phyloP scores from a whole-genome alignment of 2,329 filamentous ascomycete genomes.

The Clarireedia paspali region DNA sequence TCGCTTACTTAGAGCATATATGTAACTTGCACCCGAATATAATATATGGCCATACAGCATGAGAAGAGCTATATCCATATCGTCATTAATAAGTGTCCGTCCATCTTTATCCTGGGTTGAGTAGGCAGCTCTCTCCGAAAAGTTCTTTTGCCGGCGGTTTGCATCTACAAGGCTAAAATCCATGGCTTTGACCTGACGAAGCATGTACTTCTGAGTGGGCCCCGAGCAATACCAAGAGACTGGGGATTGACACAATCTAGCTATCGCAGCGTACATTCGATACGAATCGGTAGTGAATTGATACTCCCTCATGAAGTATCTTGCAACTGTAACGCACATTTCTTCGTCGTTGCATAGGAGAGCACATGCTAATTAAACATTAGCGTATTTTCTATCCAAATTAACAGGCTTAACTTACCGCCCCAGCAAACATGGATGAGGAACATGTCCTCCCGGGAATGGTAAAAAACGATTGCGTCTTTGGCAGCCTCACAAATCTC shows the following conservation, averaged over 20 bases:
- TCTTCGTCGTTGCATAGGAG: slow-evolving; percentile 75
- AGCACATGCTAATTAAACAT: slow-evolving; percentile 58
- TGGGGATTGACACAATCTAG: slow-evolving; percentile 65
- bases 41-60: slow-evolving; percentile 88
- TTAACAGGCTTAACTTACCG: slow-evolving; percentile 37
- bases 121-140: slow-evolving; percentile 35
- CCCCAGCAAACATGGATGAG: slow-evolving; percentile 73
- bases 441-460: slow-evolving; percentile 58
- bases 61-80: slow-evolving; percentile 70
- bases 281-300: slow-evolving; percentile 76
- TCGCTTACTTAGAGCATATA: slow-evolving; percentile 62
- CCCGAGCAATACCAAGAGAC: slow-evolving; percentile 71
- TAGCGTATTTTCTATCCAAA: not conserved
- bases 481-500: slow-evolving; percentile 69
- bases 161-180: slow-evolving; percentile 59
- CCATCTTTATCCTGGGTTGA: slow-evolving; percentile 30
- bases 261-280: slow-evolving; percentile 73
- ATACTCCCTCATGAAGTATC: slow-evolving; percentile 78
- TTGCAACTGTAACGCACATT: slow-evolving; percentile 61
- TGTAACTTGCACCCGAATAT: slow-evolving; percentile 75
- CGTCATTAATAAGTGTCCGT: slow-evolving; percentile 24
- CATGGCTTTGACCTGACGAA: slow-evolving; percentile 85
- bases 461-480: slow-evolving; percentile 76
- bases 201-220: slow-evolving; percentile 80
- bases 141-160: slow-evolving; percentile 37